A percentile compares a stretch with the other conserved stretches of the same genome.
These are phyloP conservation scores for Fusarium denticulatum DNA, from an alignment of 2,329 filamentous ascomycete genomes.

Conservation along the genomic window DNA sequence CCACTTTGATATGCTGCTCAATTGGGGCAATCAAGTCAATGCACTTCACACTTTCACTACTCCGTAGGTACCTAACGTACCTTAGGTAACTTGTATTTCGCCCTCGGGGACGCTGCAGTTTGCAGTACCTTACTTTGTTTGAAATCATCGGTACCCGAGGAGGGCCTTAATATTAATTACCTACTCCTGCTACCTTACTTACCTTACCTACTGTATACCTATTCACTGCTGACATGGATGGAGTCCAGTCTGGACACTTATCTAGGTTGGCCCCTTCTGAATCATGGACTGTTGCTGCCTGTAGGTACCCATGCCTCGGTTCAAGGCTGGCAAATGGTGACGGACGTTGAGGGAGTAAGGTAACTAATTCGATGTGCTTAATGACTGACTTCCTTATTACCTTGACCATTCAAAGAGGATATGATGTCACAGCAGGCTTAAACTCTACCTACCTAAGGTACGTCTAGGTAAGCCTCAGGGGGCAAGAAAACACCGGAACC, in stretches of 20 bases:
- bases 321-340: background rate
- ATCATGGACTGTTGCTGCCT: background rate
- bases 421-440: background rate
- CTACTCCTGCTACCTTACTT: background rate
- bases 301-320: background rate
- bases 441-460: background rate
- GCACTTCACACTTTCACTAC: constrained; percentile 14
- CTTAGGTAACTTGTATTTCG: constrained; percentile 13
- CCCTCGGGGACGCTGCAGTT: background rate
- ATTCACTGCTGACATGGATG: constrained; percentile 2
- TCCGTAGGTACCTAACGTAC: too few species aligned
- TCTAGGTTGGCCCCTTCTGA: background rate
- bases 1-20: constrained; percentile 22
- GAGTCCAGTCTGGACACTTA: background rate
- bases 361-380: background rate
- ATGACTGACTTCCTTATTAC: background rate
- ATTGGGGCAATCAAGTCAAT: background rate
- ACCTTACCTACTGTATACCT: background rate
- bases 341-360: background rate
- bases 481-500: too few species aligned
- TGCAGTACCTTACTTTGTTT: constrained; percentile 8
- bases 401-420: background rate
- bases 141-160: constrained; percentile 23
- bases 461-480: too few species aligned
- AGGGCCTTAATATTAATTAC: background rate